Conservation (phyloP, 192 early-diverging fungal genomes). For the Allomyces javanicus region DNA sequence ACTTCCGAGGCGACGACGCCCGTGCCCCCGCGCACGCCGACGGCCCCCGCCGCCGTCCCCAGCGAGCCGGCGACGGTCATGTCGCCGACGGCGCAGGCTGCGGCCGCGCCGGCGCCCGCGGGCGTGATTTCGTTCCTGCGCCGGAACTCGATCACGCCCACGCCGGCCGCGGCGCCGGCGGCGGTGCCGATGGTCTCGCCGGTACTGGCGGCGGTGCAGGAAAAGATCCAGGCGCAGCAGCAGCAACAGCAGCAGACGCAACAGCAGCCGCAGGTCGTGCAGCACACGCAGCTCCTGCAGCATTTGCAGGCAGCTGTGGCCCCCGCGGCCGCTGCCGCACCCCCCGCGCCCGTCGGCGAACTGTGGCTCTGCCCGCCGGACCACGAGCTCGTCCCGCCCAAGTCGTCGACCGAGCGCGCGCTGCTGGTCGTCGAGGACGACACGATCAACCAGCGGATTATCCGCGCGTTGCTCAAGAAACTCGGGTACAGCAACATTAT, state of each 20-base stretch:
- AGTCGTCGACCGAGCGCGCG: background rate
- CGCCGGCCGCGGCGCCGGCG: no score
- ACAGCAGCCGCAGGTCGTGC: background rate
- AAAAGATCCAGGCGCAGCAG: no score
- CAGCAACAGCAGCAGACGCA: background rate
- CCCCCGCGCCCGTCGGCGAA: background rate
- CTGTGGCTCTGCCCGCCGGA: background rate
- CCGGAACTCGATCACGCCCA: no score
- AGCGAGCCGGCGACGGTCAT: no score
- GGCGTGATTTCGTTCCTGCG: no score
- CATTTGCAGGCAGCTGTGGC: background rate
- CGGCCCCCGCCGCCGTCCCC: no score
- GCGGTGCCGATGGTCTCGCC: no score
- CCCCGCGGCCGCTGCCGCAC: background rate
- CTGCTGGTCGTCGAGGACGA: background rate
- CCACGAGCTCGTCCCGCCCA: background rate
- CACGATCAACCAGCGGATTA: background rate
- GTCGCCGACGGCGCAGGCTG: no score
- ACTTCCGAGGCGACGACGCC: no score
- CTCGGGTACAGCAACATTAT: background rate
- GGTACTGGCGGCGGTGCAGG: no score
- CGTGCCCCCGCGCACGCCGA: no score
- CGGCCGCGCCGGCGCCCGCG: no score
- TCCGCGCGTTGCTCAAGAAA: background rate
- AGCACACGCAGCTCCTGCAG: background rate